These are phyloP conservation scores for Neocatenulostroma microsporum DNA, from an alignment of 2,329 filamentous ascomycete genomes.

Conservation along the genomic window DNA sequence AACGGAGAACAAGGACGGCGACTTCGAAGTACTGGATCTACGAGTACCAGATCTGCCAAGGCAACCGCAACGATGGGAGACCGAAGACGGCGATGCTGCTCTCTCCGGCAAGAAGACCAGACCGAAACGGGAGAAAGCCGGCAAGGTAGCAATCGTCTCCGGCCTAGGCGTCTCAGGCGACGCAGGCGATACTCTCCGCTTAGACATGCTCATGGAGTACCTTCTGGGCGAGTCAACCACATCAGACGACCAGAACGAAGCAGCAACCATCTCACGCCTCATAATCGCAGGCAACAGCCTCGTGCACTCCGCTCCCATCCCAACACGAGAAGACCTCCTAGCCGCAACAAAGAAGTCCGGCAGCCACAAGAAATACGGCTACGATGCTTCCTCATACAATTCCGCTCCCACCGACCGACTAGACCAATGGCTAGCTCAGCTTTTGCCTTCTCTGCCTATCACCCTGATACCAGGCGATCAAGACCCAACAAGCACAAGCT, in stretches of 20 bases:
- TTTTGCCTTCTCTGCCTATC: slow-evolving; percentile 79
- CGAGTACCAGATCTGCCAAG: slow-evolving; percentile 78
- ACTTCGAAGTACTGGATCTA: slow-evolving; percentile 86
- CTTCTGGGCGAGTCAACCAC: slow-evolving; percentile 73
- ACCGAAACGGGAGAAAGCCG: slow-evolving; percentile 39
- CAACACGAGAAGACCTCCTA: slow-evolving; percentile 41
- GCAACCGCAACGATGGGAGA: slow-evolving; percentile 72
- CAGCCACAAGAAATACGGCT: slow-evolving; percentile 78
- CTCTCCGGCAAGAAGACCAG: slow-evolving; percentile 29
- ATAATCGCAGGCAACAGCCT: slow-evolving; percentile 92
- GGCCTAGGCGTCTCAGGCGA: slow-evolving; percentile 76
- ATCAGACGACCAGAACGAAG: slow-evolving; percentile 49
- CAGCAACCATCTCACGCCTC: slow-evolving; percentile 68
- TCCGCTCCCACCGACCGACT: slow-evolving; percentile 73
- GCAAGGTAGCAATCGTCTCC: slow-evolving; percentile 81
- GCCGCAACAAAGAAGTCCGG: slow-evolving; percentile 37
- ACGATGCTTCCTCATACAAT: slow-evolving; percentile 85
- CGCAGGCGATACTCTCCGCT: slow-evolving; percentile 63
- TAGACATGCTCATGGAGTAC: slow-evolving; percentile 76
- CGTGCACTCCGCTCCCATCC: slow-evolving; percentile 40
- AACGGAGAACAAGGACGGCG: slow-evolving; percentile 83
- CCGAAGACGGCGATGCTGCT: slow-evolving; percentile 45
- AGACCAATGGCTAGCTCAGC: slow-evolving; percentile 69
- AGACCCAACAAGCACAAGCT: slow-evolving; percentile 81
- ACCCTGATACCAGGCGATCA: slow-evolving; percentile 77